Conservation (phyloP, 2,329 filamentous ascomycete genomes). For the Fusarium pseudocircinatum region DNA sequence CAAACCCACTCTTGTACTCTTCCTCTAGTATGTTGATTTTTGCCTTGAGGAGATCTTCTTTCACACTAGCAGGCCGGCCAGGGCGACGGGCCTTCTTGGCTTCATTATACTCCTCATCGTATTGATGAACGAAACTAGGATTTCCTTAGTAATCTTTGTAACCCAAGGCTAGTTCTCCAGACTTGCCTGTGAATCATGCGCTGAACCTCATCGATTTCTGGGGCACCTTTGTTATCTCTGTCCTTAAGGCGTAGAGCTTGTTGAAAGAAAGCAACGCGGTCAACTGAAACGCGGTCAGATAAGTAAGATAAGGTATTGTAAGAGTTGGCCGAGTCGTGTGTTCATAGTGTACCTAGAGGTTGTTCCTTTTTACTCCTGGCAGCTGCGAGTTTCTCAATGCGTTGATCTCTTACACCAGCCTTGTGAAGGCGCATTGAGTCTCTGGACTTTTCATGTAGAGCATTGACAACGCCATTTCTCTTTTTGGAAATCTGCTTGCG, state of each 20-base stretch:
- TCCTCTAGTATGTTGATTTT: slow-evolving; percentile 76
- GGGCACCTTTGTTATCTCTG: slow-evolving; percentile 61
- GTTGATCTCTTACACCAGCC: slow-evolving; percentile 83
- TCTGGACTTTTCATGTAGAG: slow-evolving; percentile 87
- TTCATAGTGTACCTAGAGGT: slow-evolving; percentile 68
- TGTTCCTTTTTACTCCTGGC: slow-evolving; percentile 78
- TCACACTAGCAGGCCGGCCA: slow-evolving; percentile 80
- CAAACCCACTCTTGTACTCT: slow-evolving; percentile 86
- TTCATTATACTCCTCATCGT: slow-evolving; percentile 75
- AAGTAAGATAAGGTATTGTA: neutral
- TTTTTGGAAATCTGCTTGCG: slow-evolving; percentile 93
- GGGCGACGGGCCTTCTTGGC: slow-evolving; percentile 76
- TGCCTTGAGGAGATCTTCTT: slow-evolving; percentile 80
- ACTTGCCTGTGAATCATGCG: slow-evolving; percentile 69
- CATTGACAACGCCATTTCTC: slow-evolving; percentile 75
- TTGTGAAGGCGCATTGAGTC: slow-evolving; percentile 84
- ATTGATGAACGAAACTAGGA: slow-evolving; percentile 69
- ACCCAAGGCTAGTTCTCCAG: neutral
- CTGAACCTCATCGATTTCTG: slow-evolving; percentile 67
- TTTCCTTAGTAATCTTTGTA: neutral
- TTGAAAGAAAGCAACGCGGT: slow-evolving; percentile 71
- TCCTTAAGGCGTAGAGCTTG: slow-evolving; percentile 60
- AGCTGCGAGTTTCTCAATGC: slow-evolving; percentile 76
- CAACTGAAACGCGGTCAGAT: slow-evolving; percentile 42
- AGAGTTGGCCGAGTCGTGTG: neutral